A percentile compares a stretch with the other conserved stretches of the same genome.
These are phyloP conservation scores for Cairneyella variabilis DNA, from an alignment of 495 filamentous ascomycete species.

Conservation along the genomic window DNA sequence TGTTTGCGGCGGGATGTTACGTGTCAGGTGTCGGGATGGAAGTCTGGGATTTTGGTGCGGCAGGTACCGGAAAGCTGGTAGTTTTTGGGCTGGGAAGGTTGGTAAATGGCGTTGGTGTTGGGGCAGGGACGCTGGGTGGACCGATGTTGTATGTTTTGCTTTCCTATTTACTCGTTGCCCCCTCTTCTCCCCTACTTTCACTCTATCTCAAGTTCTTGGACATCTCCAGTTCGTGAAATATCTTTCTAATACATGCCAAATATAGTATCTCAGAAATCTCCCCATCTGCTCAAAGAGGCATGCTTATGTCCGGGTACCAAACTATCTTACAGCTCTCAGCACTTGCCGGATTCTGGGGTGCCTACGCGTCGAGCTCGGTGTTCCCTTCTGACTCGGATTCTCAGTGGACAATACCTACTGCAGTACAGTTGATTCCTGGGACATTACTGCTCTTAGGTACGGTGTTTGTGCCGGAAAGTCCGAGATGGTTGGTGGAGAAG, in stretches of 20 bases:
- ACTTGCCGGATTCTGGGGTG: constrained; percentile 7
- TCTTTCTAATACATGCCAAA: too few relatives aligned
- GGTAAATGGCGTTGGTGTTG: constrained; percentile 12
- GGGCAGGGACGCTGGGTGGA: constrained; percentile 2
- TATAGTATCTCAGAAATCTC: constrained; percentile 13
- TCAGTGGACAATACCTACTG: constrained; percentile 4
- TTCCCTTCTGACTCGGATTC: background rate
- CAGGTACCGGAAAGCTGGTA: background rate
- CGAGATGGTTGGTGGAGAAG: background rate
- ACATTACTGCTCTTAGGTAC: background rate
- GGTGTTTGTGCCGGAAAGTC: constrained; percentile 3
- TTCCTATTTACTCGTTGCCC: background rate
- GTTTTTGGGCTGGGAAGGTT: background rate
- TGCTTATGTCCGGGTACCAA: constrained; percentile 13
- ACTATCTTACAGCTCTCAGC: constrained; percentile 7
- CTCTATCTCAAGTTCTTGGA: too few relatives aligned
- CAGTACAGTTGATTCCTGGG: constrained; percentile 6
- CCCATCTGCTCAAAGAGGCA: constrained; percentile 2
- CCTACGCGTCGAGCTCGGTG: background rate
- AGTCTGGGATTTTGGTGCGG: background rate
- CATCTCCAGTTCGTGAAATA: too few relatives aligned
- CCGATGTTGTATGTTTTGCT: constrained; percentile 9
- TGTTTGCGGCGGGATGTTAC: background rate
- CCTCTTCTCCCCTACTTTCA: background rate
- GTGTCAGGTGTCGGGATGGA: constrained; percentile 1